Conservation (phyloP, 1,284 basidiomycete genomes). For the Leccinum ambiguum region DNA sequence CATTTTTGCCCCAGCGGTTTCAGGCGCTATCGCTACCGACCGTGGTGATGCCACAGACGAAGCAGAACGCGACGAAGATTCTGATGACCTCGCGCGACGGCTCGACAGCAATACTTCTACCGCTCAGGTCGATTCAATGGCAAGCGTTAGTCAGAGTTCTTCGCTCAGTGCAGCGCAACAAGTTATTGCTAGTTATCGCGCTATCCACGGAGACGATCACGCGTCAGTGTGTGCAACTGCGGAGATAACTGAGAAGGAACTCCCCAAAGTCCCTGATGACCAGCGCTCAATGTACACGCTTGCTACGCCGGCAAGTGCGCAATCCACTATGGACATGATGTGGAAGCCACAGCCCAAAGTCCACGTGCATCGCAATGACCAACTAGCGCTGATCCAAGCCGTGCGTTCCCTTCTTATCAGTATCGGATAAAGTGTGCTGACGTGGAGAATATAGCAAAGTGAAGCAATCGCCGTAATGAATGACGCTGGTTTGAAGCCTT, state of each 20-base stretch:
- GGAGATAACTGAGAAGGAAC: conserved; percentile 18
- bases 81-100: conserved; percentile 15
- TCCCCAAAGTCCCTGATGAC: conserved; percentile 25
- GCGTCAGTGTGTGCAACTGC: conserved; percentile 1
- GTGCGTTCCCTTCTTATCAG: conserved; percentile 31
- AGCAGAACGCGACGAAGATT: conserved; percentile 16
- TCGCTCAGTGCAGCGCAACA: conserved; percentile 40
- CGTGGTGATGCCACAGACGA: conserved; percentile 11
- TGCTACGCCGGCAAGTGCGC: conserved; percentile 13
- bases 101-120: conserved; percentile 7
- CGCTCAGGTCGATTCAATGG: conserved; percentile 6
- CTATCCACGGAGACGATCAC: conserved; percentile 15
- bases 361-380: conserved; percentile 34
- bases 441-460: conserved; percentile 31
- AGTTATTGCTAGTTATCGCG: conserved; percentile 37
- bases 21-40: conserved; percentile 9
- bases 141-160: conserved; percentile 10
- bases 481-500: conserved; percentile 25
- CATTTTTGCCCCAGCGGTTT: conserved; percentile 19
- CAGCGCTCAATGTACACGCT: conserved; percentile 30
- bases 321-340: conserved; percentile 29
- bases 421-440: conserved; percentile 10
- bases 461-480: conserved; percentile 43
- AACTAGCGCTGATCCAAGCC: conserved; percentile 38
- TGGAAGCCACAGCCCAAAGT: conserved; percentile 35